Evolutionary conservation across 1,284 basidiomycete species (phyloP), one percentile per base, ranked within the genome.

Genomic region (Fistulina hepatica): DNA sequence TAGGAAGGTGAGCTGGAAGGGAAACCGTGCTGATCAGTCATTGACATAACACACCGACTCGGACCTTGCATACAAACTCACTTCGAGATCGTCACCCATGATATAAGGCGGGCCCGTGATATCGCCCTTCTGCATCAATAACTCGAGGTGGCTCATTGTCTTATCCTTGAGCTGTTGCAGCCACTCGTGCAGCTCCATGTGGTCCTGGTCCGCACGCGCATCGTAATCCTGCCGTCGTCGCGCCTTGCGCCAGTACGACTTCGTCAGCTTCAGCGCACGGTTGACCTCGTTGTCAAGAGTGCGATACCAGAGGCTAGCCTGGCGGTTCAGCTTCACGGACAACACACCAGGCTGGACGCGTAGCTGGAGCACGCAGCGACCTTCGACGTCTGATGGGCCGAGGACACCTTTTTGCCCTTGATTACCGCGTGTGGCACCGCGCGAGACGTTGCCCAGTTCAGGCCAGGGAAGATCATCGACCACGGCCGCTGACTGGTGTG

Each of bases 131-230:
- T 84, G 81, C 76, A 84, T 83, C 47, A 85, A 71, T 2, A 84
- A 63, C 52, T 84, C 81, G 32, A 84, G 66, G 56, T 84, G 81
- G 32, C 79, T 80, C 81, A 84, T 84, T 36, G 78, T 81, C 57
- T 84, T 84, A 59, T 84, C 81, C 56, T 84, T 84, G 47, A 84
- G 64, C 55, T 84, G 81, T 52, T 84, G 81, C 1, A 84, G 61
- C 81, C 81, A 84, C 53, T 84, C 81, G 49, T 84, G 81, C 17
- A 84, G 59, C 52, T 84, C 81, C 81, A 84, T 84, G 50, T 84
- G 81, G 52, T 84, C 81, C 55, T 84, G 81, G 62, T 84, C 81
- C 1, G 81, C 81, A 36, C 77, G 72, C 35, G 78, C 71, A 51
- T 84, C 80, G 60, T 84, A 84, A 58, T 84, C 81, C 58, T 84